Base-by-base conservation (phyloP, 1,284 basidiomycete species). In the Ceratobasidium sp. region DNA sequence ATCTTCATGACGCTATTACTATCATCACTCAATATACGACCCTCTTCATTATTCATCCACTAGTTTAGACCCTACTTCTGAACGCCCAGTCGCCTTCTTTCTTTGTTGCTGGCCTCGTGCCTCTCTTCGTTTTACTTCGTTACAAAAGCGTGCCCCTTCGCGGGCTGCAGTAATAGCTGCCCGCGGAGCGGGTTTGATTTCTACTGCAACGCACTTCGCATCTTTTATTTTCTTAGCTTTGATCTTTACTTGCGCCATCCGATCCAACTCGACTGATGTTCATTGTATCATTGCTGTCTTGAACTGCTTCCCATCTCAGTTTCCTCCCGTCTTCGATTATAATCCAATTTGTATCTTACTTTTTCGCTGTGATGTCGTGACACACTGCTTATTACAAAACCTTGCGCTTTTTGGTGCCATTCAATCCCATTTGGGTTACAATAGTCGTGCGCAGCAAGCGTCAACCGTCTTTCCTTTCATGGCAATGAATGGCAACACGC, bases 201-300 rank as follows among this genome's bases (percentile, higher is more conserved):
- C 52, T 52, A n/a, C 50, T 54, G 49, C 21, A 16, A 28, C 55
- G 23, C 35, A 38, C 21, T 35, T 16, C 66, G 66, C 66, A 70
- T 58, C 30, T 70, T 59, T 58, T 41, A 21, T 11, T 41, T 57
- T 50, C 43, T 44, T 55, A 41, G 18, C 30, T 47, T 55, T n/a
- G 55, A 55, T 70, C 26, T 30, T 9, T 5, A 7, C 35, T 58
- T 43, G 52, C 50, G 23, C 54, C 21, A 30, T 69, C 43, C 67
- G 67, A 70, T 70, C 67, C 67, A 70, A 70, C 67, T 70, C 67
- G 67, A 70, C 44, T 50, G 41, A 49, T 70, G 30, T 66, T 70
- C 46, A 58, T 59, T 70, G 67, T 70, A 70, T 70, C 58, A 59
- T 70, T 41, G 55, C 67, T 44, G 26, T 46, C 52, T 44, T 26